Percentiles rank a stretch among this genome's conserved stretches.
Evolutionary conservation across 2,329 filamentous ascomycete genomes (phyloP).

Genomic region (Truncatella angustata): DNA sequence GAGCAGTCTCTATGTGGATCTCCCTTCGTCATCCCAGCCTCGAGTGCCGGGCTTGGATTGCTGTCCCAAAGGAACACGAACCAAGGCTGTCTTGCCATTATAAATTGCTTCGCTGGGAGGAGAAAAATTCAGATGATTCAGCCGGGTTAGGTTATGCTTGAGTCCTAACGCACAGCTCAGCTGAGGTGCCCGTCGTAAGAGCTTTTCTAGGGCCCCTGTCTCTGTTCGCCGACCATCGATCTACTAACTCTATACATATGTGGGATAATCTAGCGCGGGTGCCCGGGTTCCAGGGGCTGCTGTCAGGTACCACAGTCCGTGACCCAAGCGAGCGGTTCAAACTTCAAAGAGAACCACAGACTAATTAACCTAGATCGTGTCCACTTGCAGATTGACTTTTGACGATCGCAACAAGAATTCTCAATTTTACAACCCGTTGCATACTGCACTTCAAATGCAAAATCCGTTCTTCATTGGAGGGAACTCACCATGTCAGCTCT

Average conservation of each 20-base stretch:
- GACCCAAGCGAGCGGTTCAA: not conserved
- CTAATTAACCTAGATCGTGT: conserved; percentile 5
- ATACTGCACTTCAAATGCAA: no score
- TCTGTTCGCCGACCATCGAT: conserved; percentile 4
- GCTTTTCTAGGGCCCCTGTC: conserved; percentile 22
- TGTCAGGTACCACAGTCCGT: not conserved
- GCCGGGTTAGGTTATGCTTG: conserved; percentile 10
- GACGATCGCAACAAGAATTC: no score
- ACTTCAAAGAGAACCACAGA: not conserved
- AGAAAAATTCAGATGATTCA: conserved; percentile 7
- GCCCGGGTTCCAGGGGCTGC: not conserved
- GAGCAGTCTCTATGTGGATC: conserved; percentile 3
- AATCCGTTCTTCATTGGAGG: no score
- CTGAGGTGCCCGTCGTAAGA: conserved; percentile 16
- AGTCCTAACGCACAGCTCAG: conserved; percentile 17
- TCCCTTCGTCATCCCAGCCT: conserved; percentile 30
- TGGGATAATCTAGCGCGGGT: not conserved
- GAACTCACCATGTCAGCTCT: no score
- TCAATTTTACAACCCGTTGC: no score
- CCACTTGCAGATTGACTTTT: not conserved
- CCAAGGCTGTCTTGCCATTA: conserved; percentile 10
- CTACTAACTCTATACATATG: no score
- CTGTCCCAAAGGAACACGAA: conserved; percentile 17
- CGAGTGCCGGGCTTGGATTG: conserved; percentile 9
- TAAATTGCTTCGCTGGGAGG: conserved; percentile 27